Evolutionary conservation across 257 asterid species (phyloP).

Genomic region (Solanum neorickii): DNA sequence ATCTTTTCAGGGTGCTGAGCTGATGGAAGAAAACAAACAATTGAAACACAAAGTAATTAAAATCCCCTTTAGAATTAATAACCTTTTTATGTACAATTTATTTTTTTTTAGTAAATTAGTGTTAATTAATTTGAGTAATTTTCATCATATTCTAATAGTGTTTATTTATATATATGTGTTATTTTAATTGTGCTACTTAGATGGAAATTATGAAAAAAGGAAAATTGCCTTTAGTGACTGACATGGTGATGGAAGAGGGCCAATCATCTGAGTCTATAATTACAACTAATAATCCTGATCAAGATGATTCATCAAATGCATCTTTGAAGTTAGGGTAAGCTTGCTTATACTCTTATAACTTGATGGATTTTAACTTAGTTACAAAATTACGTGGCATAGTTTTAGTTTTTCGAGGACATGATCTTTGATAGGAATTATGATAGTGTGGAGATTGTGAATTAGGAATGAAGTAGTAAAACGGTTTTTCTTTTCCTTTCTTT

Average conservation of each 20-base stretch:
- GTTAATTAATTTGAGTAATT: background rate
- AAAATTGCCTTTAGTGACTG: background rate
- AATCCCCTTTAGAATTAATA: background rate
- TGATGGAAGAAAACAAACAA: conserved; percentile 20
- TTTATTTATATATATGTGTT: background rate
- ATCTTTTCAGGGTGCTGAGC: conserved; percentile 18
- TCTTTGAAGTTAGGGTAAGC: conserved; percentile 27
- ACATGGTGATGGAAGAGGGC: conserved; percentile 20
- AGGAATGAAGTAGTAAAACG: no score
- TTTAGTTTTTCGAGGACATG: background rate
- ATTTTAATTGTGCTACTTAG: background rate
- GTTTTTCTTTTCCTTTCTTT: background rate
- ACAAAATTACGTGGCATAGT: background rate
- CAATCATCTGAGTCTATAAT: conserved; percentile 24
- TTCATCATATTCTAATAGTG: background rate
- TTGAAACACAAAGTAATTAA: conserved; percentile 19
- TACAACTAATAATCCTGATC: conserved; percentile 13
- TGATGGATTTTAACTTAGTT: background rate
- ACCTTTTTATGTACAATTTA: background rate
- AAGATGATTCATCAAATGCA: conserved; percentile 23
- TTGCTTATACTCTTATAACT: background rate
- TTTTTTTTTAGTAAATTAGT: background rate
- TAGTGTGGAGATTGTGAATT: background rate
- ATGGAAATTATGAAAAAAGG: conserved; percentile 14
- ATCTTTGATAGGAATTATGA: background rate